Base-by-base conservation (phyloP, 306 rosid species). In the Gastrolobium villosum region DNA sequence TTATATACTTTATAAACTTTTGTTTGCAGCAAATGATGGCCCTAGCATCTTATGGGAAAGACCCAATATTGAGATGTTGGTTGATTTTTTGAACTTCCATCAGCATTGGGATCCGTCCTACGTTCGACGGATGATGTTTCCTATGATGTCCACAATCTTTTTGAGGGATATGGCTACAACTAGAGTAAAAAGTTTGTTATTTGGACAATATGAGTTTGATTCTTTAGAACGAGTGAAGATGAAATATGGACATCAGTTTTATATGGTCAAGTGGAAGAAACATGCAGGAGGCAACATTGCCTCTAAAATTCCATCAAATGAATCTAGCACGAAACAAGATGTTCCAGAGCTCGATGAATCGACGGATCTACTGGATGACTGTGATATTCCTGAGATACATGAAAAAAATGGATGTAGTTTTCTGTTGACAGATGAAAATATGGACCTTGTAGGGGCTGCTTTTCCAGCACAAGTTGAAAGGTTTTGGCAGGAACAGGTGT, bases 351-450 rank as follows among this genome's bases (percentile, higher is more conserved):
- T 69, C 32, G 91, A 91, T 63, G 91, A 88, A 77, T 62, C 80
- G 10, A 52, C 79, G 53, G 78, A 84, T 90, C 13, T 65, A 48
- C 60, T 85, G 34, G 90, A 95, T 7, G 96, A 89, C 52, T 49
- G 83, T 32, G 89, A 91, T 82, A 82, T 34, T 11, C 90, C 96
- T 0, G 78, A 53, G 79, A 78, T 82, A 85, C 76, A 39, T 20
- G 77, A 67, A 74, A 86, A 82, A 26, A 87, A 82, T 7, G 97
- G 92, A 9, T 79, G 84, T 82, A 79, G 57, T 82, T 86, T 92
- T 81, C 72, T 95, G 77, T 70, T 92, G 85, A 95, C 98, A 1
- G 98, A 95, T 74, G 99, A 95, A 85, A 92, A 91, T 75, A 82
- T 79, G 87, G 93, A 91, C 35, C 96, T 95, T 44, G 90, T 95